These are phyloP conservation scores for Carallia brachiata DNA, from an alignment of 345 rosid genomes.

Conservation along the genomic window DNA sequence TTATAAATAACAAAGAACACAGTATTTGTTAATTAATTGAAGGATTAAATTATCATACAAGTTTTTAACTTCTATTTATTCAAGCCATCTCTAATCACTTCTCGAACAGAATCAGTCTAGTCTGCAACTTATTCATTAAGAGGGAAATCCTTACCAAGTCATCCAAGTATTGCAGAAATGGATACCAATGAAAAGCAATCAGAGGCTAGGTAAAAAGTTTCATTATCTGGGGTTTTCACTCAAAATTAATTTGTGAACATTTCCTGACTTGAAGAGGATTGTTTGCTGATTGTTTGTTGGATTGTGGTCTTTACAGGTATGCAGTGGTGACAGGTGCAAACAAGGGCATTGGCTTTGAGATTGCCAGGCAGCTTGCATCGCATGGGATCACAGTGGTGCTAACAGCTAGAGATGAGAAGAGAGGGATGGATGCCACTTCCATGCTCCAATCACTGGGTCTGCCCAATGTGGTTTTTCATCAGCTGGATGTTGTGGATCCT, in stretches of 20 bases:
- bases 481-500: slow-evolving; percentile 50
- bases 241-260: too few relatives aligned
- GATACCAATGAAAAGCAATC: slow-evolving; percentile 2
- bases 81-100: too few relatives aligned
- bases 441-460: slow-evolving; percentile 38
- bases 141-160: too few relatives aligned
- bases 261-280: too few relatives aligned
- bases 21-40: too few relatives aligned
- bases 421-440: slow-evolving; percentile 38
- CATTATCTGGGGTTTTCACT: neutral
- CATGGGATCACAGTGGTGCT: slow-evolving; percentile 39
- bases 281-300: neutral
- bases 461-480: slow-evolving; percentile 40
- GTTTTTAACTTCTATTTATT: too few relatives aligned
- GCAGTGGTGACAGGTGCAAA: slow-evolving; percentile 54
- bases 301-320: slow-evolving; percentile 16
- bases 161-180: neutral
- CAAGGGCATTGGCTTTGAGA: slow-evolving; percentile 52
- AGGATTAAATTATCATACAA: too few relatives aligned
- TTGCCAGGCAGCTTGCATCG: slow-evolving; percentile 41
- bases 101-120: too few relatives aligned
- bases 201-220: neutral
- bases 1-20: too few relatives aligned
- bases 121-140: too few relatives aligned
- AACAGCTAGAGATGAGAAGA: slow-evolving; percentile 42